Evolutionary conservation across 192 early-diverging fungal genomes (phyloP), one percentile per base, ranked within the genome.

Genomic region (Coemansia sp.): DNA sequence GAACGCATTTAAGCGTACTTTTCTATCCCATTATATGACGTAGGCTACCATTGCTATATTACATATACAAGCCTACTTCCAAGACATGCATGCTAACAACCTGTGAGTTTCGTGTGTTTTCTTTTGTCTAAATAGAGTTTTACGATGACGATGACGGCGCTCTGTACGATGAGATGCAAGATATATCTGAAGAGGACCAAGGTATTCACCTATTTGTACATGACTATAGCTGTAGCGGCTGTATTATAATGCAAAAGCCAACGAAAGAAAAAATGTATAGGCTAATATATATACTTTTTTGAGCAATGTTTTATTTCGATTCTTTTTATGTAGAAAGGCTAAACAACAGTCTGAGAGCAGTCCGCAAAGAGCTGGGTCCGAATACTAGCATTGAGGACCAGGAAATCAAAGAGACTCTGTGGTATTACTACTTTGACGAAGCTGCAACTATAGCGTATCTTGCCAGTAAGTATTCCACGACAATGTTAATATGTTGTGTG

Each of bases 361-460:
- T 94, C 33, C 85, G 77, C 70, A 68, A 60, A 14, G 76, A 91
- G 28, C 76, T 94, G 14, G 94, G 91, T 20, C 65, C 74, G 0
- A 73, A 82, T 18, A 79, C 83, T 6, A 71, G 66, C 15, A 74
- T 95, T 14, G 67, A 86, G 18, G 85, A 87, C 66, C 74, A 82
- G 51, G 88, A 91, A 57, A 93, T 95, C 17, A 85, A 86, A 68
- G 86, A 89, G 56, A 79, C 90, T 28, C 78, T 95, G 59, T 89
- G 89, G 86, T 81, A 91, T 68, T 87, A 90, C 61, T 91, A 90
- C 69, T 91, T 91, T 75, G 89, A 95, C 67, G 74, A 78, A 15
- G 83, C 87, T 38, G 73, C 90, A 41, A 85, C 93, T 1, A 77
- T 92, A 32, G 86, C 87, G 36, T 90, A 85, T 73, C 78, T 93